A percentile compares a stretch with the other conserved stretches of the same genome.
Conservation (phyloP, 805 yeast species). For the Kuraishia borneana region DNA sequence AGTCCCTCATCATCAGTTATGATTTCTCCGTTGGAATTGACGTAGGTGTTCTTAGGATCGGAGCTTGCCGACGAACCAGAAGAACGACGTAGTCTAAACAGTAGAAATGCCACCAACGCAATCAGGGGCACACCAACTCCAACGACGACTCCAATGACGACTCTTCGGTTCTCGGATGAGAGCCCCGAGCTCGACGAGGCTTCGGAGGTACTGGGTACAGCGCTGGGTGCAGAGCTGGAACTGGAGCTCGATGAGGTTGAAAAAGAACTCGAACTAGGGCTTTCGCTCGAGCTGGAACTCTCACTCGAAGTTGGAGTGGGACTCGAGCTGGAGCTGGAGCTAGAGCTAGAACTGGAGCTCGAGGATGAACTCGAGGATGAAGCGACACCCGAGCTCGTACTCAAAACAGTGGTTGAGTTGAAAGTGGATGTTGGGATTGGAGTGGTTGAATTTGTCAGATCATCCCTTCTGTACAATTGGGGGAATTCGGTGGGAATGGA, state of each 20-base stretch:
- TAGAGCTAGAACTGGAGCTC: slow-evolving; percentile 4
- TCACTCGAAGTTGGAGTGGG: slow-evolving; percentile 1
- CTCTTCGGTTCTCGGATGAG: slow-evolving; percentile 34
- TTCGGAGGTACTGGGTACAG: slow-evolving; percentile 18
- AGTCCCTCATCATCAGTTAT: not conserved
- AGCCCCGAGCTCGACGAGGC: slow-evolving; percentile 24
- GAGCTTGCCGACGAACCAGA: slow-evolving; percentile 11
- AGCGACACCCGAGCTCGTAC: not conserved
- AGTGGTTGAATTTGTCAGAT: not conserved
- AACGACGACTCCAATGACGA: slow-evolving; percentile 59
- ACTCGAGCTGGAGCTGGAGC: slow-evolving; percentile 1
- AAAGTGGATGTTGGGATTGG: not conserved
- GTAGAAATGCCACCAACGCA: slow-evolving; percentile 22
- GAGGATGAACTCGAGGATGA: slow-evolving; percentile 4
- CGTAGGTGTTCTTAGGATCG: slow-evolving; percentile 1
- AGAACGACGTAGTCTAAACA: slow-evolving; percentile 2
- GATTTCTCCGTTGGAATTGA: slow-evolving; percentile 3
- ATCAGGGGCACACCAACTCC: slow-evolving; percentile 61
- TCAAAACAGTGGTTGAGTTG: not conserved
- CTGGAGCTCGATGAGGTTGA: slow-evolving; percentile 4
- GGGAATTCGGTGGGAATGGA: no score
- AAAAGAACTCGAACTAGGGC: slow-evolving; percentile 3
- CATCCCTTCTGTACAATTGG: no score
- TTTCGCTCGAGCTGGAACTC: slow-evolving; percentile 4
- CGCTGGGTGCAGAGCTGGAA: slow-evolving; percentile 10